Conservation (phyloP, 805 yeast genomes). For the Metschnikowia continentalis region DNA sequence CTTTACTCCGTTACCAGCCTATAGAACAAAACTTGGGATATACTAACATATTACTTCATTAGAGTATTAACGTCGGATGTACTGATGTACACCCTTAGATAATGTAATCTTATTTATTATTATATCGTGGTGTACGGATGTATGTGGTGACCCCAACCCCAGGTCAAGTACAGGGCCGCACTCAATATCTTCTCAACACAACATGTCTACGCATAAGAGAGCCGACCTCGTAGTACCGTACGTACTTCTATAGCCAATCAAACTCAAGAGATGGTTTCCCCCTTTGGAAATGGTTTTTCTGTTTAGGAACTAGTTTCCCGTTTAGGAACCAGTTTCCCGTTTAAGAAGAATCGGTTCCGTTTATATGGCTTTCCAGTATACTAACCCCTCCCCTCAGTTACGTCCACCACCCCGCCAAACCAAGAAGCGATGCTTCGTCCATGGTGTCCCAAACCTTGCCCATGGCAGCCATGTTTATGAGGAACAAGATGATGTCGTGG, state of each 20-base stretch:
- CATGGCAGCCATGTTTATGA: conserved; percentile 65
- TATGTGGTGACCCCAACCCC: background rate
- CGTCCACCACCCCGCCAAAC: conserved; percentile 46
- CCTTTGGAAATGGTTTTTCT: no score
- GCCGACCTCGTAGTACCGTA: conserved; percentile 17
- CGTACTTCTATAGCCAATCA: background rate
- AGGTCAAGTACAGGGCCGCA: no score
- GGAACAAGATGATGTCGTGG: conserved; percentile 55
- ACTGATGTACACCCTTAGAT: no score
- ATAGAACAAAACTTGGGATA: no score
- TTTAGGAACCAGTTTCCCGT: no score
- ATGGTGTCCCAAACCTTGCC: conserved; percentile 57
- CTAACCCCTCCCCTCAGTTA: conserved; percentile 27
- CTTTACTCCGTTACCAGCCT: no score
- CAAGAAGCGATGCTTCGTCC: conserved; percentile 42
- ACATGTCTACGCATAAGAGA: conserved; percentile 16
- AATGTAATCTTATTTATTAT: no score
- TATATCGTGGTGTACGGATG: background rate
- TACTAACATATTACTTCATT: no score
- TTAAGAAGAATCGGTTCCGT: no score
- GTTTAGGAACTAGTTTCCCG: no score
- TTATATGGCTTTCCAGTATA: background rate
- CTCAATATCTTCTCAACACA: background rate
- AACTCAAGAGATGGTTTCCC: no score
- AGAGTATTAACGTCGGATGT: no score